Percentiles rank a stretch among this genome's conserved stretches.
These are phyloP conservation scores for Candida ficus DNA, from an alignment of 805 yeast genomes.

Conservation along the genomic window DNA sequence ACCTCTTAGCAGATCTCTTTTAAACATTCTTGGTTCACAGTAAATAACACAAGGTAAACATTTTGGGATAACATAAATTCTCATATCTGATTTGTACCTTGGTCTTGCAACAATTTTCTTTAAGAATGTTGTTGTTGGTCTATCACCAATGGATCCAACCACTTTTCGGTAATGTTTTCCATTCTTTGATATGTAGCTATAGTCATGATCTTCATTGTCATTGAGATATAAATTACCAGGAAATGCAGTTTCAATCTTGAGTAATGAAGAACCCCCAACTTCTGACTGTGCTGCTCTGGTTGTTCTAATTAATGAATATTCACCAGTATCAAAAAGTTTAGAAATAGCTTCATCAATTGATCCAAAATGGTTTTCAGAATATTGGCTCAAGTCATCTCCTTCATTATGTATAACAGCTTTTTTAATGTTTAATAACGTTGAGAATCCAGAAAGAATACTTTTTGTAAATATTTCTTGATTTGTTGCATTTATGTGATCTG, in stretches of 20 bases:
- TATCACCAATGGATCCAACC: conserved; percentile 31
- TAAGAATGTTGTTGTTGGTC: conserved; percentile 43
- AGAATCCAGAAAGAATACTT: conserved; percentile 18
- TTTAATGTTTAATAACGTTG: conserved; percentile 19
- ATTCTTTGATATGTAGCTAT: conserved; percentile 14
- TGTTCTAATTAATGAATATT: conserved; percentile 44
- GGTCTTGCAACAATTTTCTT: conserved; percentile 59
- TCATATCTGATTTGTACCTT: conserved; percentile 58
- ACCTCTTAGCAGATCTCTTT: conserved; percentile 46
- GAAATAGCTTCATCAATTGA: conserved; percentile 32
- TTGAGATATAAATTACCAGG: conserved; percentile 47
- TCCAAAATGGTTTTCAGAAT: conserved; percentile 24
- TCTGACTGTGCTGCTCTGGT: conserved; percentile 52
- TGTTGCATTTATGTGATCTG: conserved; percentile 10
- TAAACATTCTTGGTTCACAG: conserved; percentile 44
- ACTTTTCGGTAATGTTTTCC: conserved; percentile 16
- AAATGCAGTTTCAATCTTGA: conserved; percentile 49
- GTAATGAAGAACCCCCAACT: conserved; percentile 44
- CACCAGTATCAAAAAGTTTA: conserved; percentile 35
- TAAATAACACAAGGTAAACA: conserved; percentile 36
- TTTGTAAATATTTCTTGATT: conserved; percentile 19
- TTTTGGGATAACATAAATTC: conserved; percentile 49
- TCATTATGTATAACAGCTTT: conserved; percentile 23
- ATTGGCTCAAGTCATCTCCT: conserved; percentile 29
- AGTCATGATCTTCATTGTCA: conserved; percentile 38